phyloP scores from a whole-genome alignment of 2,329 filamentous ascomycete genomes.

The Cryphonectria carpinicola region DNA sequence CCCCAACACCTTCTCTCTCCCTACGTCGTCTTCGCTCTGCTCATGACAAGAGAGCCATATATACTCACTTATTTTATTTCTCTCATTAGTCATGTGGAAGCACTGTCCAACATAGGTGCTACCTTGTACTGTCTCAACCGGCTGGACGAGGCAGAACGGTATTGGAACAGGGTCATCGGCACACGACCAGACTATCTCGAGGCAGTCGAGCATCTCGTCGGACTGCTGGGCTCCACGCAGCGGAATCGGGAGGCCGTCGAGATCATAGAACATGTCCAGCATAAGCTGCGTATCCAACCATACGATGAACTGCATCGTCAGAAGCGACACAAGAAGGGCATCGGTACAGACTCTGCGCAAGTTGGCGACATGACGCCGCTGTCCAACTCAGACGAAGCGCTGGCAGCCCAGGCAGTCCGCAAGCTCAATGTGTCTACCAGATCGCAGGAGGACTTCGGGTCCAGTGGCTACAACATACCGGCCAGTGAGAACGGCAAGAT shows the following conservation, averaged over 20 bases:
- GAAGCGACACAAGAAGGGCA: constrained; percentile 30
- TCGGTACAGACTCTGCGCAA: constrained; percentile 31
- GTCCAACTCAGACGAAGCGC: constrained; percentile 31
- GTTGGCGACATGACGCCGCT: constrained; percentile 29
- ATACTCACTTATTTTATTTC: constrained; percentile 30
- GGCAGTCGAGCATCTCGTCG: constrained; percentile 91
- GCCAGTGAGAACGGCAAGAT: constrained; percentile 90
- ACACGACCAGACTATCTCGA: constrained; percentile 88
- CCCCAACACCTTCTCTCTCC: neutral
- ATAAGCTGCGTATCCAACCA: constrained; percentile 59
- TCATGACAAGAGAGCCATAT: constrained; percentile 1
- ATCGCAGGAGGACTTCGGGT: constrained; percentile 59
- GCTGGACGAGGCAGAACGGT: constrained; percentile 79
- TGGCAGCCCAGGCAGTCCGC: constrained; percentile 30
- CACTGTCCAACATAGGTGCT: constrained; percentile 89
- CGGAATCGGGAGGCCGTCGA: constrained; percentile 83
- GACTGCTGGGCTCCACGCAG: constrained; percentile 80
- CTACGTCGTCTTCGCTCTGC: neutral
- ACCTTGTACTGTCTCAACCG: constrained; percentile 83
- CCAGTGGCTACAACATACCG: constrained; percentile 83
- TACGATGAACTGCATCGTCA: constrained; percentile 34
- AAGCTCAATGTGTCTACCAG: constrained; percentile 24
- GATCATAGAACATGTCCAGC: constrained; percentile 85
- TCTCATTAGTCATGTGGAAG: constrained; percentile 76
- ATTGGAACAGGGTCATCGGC: constrained; percentile 85